These are phyloP conservation scores for Handroanthus guayacan DNA, from an alignment of 257 asterid genomes.

Conservation along the genomic window DNA sequence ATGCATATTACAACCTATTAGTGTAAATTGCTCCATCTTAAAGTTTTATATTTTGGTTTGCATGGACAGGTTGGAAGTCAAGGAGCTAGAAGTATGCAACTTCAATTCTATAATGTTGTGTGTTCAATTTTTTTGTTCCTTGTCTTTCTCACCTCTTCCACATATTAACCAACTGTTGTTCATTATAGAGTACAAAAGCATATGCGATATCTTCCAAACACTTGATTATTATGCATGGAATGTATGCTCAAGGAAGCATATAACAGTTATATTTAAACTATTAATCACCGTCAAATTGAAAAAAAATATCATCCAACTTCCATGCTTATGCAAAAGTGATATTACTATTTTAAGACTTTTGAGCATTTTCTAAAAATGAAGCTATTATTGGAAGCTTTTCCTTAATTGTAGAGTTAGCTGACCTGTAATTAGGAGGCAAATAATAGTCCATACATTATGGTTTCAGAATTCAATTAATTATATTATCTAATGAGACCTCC, in stretches of 20 bases:
- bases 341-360: conserved; percentile 67
- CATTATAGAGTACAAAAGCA: conserved; percentile 79
- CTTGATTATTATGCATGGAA: conserved; percentile 74
- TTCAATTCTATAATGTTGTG: conserved; percentile 90
- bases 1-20: conserved; percentile 9
- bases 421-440: too few species aligned
- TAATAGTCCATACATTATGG: too few species aligned
- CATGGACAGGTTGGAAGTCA: conserved; percentile 91
- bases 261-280: conserved; percentile 22
- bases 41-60: conserved; percentile 89
- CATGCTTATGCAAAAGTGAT: not conserved
- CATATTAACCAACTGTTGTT: not conserved
- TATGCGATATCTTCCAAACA: conserved; percentile 70
- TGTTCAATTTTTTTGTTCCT: not conserved
- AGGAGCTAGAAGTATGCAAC: conserved; percentile 84
- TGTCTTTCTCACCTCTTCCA: conserved; percentile 14
- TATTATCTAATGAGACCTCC: too few species aligned
- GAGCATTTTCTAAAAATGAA: conserved; percentile 65
- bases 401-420: too few species aligned
- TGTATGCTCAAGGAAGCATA: conserved; percentile 84
- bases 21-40: conserved; percentile 84
- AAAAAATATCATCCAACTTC: not conserved
- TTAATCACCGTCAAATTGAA: conserved; percentile 17
- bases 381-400: too few species aligned
- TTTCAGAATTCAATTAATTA: too few species aligned